phyloP scores from a whole-genome alignment of 1,284 basidiomycete species.

The Boletus smithii region DNA sequence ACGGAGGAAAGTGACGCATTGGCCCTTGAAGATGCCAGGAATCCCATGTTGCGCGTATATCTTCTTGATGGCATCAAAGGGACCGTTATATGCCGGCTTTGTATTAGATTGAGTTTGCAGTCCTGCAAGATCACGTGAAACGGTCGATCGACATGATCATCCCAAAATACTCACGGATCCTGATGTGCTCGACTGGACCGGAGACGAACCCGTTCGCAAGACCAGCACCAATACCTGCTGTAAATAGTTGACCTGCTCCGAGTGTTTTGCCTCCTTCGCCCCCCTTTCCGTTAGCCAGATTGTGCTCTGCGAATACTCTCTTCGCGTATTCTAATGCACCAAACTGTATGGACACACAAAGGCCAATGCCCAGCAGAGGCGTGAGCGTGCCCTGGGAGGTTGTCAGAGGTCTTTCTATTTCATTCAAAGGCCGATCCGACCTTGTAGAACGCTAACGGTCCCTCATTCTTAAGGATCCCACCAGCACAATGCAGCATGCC shows the following conservation, averaged over 20 bases:
- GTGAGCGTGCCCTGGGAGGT: conserved; percentile 81
- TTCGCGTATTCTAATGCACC: conserved; percentile 89
- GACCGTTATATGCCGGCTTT: conserved; percentile 76
- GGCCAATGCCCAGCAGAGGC: conserved; percentile 90
- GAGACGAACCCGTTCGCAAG: conserved; percentile 91
- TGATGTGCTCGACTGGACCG: conserved; percentile 95
- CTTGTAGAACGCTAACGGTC: conserved; percentile 95
- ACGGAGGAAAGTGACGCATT: conserved; percentile 84
- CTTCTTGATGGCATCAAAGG: conserved; percentile 81
- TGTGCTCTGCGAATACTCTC: conserved; percentile 70
- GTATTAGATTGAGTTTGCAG: conserved; percentile 83
- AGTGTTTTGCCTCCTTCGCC: conserved; percentile 59
- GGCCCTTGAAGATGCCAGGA: conserved; percentile 87
- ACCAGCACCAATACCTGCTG: conserved; percentile 81
- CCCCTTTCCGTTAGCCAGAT: conserved; percentile 52
- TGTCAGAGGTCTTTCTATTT: background rate
- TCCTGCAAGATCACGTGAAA: conserved; percentile 45
- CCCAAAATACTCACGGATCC: conserved; percentile 73
- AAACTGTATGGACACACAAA: conserved; percentile 97
- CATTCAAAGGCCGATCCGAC: conserved; percentile 38
- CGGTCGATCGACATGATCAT: background rate
- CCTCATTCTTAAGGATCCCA: conserved; percentile 87
- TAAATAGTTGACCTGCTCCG: conserved; percentile 65
- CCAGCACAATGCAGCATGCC: conserved; percentile 89
- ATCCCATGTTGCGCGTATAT: conserved; percentile 76